Evolutionary conservation across 2,329 filamentous ascomycete species (phyloP), one percentile per base, ranked within the genome.

Genomic region (Cryphonectria japonica): DNA sequence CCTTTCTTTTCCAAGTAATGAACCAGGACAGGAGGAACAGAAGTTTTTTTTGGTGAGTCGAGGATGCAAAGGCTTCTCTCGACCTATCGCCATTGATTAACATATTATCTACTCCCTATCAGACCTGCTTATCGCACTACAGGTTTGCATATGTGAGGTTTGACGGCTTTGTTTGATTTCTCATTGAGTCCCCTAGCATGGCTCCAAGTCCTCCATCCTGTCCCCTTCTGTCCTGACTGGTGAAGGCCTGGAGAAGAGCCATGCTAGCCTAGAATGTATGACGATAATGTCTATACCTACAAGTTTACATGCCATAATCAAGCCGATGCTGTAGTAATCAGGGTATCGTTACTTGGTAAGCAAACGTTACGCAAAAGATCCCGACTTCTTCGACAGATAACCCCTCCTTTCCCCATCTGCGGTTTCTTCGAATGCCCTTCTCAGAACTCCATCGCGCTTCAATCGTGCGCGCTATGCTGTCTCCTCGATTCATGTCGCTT

Each of bases 291-390:
- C 59, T 63, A 57, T 63, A 19, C 67, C 46, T 54, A 32, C 46
- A 64, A 64, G 7, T 69, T n/a, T 34, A 22, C 39, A 34, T 14
- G 19, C 22, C 13, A 50, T 68, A 39, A 63, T 69, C 60, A 69
- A 69, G 46, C 26, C 46, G 43, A 22, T 46, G 37, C 54, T 46
- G 32, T 54, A 41, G 13, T 59, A 63, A 19, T 62, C 67, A 54
- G 67, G 67, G 67, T 69, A 69, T 69, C 67, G 60, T 63, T 39
- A 46, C 60, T 64, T 57, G 60, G n/a, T 60, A 32, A 34, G n/a
- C n/a, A 41, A 54, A 61, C 41, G 43, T 46, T 62, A 68, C 43
- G 26, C 66, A 43, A 68, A 39, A 50, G 52, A 41, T 32, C 67
- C 22, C 43, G 19, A 16, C 9, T 16, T 65, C 39, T 65, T 50